Conservation (phyloP, 208 protist genomes). For the Trypanosoma cruzi region DNA sequence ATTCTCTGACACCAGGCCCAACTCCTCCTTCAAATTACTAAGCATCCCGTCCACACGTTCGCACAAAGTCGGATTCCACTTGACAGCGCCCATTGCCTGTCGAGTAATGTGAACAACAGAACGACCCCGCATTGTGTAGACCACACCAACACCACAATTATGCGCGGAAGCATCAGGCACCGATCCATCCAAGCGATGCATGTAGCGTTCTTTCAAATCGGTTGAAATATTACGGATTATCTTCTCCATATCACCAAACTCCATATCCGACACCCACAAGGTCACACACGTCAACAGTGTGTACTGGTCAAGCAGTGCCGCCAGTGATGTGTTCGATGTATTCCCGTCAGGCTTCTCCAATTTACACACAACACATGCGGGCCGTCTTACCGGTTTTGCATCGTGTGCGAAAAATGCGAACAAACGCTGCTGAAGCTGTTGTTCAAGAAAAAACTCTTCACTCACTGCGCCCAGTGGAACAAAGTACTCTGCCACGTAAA, state of each 20-base stretch:
- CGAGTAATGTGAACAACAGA: conserved; percentile 9
- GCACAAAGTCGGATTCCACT: conserved; percentile 8
- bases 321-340: not conserved
- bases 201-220: conserved; percentile 24
- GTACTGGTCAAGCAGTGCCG: conserved; percentile 27
- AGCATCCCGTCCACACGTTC: not conserved
- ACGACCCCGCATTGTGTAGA: conserved; percentile 19
- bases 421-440: not conserved
- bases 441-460: not conserved
- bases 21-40: not conserved
- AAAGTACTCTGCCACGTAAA: conserved; percentile 71
- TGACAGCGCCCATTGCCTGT: not conserved
- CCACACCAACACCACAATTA: not conserved
- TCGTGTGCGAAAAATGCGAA: not conserved
- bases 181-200: not conserved
- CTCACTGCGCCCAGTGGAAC: conserved; percentile 18
- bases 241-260: conserved; percentile 10
- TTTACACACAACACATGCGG: conserved; percentile 21
- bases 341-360: not conserved
- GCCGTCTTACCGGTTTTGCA: not conserved
- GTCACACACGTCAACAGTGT: conserved; percentile 34
- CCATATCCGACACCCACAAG: conserved; percentile 17
- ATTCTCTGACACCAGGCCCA: conserved; percentile 23
- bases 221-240: conserved; percentile 21
- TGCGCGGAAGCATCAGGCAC: not conserved